Conservation (phyloP, 441 rosid genomes). For the Aleurites moluccanus region DNA sequence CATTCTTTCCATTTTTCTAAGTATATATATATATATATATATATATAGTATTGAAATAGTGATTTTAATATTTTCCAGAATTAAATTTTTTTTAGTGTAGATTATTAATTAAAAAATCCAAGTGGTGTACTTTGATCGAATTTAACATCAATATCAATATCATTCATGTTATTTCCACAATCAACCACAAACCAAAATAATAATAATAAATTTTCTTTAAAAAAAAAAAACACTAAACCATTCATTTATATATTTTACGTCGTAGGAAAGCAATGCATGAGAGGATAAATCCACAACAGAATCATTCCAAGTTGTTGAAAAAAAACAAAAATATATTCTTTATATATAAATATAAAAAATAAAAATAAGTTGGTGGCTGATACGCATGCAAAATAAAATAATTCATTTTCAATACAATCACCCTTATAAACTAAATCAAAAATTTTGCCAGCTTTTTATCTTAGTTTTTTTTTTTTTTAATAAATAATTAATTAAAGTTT, state of each 20-base stretch:
- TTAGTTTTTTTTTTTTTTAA: not conserved
- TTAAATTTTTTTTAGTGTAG: too few species aligned
- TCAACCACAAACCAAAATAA: not conserved
- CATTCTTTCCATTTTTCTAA: too few species aligned
- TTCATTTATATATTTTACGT: slow-evolving; percentile 50
- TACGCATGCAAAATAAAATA: slow-evolving; percentile 57
- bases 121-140: not conserved
- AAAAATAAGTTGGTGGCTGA: slow-evolving; percentile 35
- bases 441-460: too few species aligned
- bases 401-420: not conserved
- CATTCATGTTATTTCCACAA: not conserved
- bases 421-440: too few species aligned
- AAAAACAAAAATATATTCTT: slow-evolving; percentile 13
- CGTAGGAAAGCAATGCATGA: slow-evolving; percentile 92
- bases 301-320: slow-evolving; percentile 66
- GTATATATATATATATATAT: too few species aligned
- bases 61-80: too few species aligned
- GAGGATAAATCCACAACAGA: slow-evolving; percentile 60
- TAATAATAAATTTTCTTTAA: not conserved
- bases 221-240: not conserved
- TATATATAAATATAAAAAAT: not conserved
- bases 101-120: not conserved
- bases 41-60: too few species aligned
- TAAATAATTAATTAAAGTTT: not conserved
- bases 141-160: not conserved